Evolutionary conservation across 225 moss, liverwort and hornwort genomes (phyloP), one percentile per base, ranked within the genome.

Genomic region (Anthoceros angustus): DNA sequence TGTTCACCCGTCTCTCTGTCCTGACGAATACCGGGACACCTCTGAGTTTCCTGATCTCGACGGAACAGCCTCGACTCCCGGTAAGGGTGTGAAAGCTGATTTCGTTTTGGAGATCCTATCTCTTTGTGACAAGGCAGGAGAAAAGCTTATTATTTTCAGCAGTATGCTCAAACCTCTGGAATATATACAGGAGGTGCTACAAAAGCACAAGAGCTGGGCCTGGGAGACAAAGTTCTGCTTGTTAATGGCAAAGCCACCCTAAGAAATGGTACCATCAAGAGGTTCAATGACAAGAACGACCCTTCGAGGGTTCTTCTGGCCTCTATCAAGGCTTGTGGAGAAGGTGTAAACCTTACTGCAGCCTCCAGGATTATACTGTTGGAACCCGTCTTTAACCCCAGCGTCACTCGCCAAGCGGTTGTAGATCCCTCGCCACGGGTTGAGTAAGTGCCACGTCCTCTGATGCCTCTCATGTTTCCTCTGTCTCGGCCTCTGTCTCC

Each of bases 351-450:
- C 21, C 78, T 98, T 0, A 82, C 89, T 4, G 98, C 88, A 39
- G 98, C 98, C 40, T 89, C n/a, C 3, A 75, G 92, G 23, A 86
- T 98, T 12, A 84, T 98, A 7, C 70, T 98, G 26, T 98, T 12
- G n/a, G 92, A 98, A 68, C 85, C 80, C 0, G 73, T 77, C 4
- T 88, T 88, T 78, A 98, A 92, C 62, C 98, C 85, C 0, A 72
- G 92, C 0, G 89, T 92, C 25, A 67, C 82, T 6, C 68, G 87
- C 48, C 98, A 98, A 74, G 98, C 98, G 25, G 85, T 98, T n/a
- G n/a, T n/a, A n/a, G n/a, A n/a, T n/a, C n/a, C n/a, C n/a, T n/a
- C n/a, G n/a, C n/a, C n/a, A n/a, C n/a, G n/a, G n/a, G n/a, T n/a
- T n/a, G n/a, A n/a, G n/a, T n/a, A n/a, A n/a, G 2, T 87, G 98